Conservation (phyloP, 2,329 filamentous ascomycete species). For the Tolypocladium album region DNA sequence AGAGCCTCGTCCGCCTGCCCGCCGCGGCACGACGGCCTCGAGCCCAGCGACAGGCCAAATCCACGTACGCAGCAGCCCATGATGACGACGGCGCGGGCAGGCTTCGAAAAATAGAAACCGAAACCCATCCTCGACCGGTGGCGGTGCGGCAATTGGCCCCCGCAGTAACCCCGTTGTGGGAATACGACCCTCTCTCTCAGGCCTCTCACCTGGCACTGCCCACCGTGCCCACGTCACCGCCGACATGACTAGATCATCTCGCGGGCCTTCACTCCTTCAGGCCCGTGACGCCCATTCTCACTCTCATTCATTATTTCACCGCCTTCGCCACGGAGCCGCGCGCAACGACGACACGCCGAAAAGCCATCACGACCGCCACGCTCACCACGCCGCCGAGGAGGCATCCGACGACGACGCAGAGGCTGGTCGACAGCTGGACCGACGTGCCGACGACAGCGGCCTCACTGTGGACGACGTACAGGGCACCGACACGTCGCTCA, state of each 20-base stretch:
- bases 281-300: slow-evolving; percentile 14
- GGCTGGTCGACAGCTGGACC: background rate
- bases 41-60: background rate
- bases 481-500: slow-evolving; percentile 11
- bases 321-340: slow-evolving; percentile 6
- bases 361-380: slow-evolving; percentile 5
- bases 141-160: background rate
- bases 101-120: background rate
- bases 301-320: slow-evolving; percentile 7
- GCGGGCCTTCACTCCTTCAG: slow-evolving; percentile 27
- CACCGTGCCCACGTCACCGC: slow-evolving; percentile 9
- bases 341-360: slow-evolving; percentile 6
- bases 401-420: background rate
- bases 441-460: background rate
- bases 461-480: slow-evolving; percentile 1
- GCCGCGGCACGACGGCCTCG: background rate
- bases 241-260: slow-evolving; percentile 23
- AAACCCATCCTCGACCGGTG: background rate
- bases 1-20: background rate
- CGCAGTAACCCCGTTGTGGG: background rate
- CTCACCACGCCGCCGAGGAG: slow-evolving; percentile 8
- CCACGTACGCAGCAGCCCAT: background rate
- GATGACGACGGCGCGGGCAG: slow-evolving; percentile 3
- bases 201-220: slow-evolving; percentile 9
- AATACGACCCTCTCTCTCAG: slow-evolving; percentile 9